Evolutionary conservation across 2,329 filamentous ascomycete genomes (phyloP).

Genomic region (Aspergillus neoniger): DNA sequence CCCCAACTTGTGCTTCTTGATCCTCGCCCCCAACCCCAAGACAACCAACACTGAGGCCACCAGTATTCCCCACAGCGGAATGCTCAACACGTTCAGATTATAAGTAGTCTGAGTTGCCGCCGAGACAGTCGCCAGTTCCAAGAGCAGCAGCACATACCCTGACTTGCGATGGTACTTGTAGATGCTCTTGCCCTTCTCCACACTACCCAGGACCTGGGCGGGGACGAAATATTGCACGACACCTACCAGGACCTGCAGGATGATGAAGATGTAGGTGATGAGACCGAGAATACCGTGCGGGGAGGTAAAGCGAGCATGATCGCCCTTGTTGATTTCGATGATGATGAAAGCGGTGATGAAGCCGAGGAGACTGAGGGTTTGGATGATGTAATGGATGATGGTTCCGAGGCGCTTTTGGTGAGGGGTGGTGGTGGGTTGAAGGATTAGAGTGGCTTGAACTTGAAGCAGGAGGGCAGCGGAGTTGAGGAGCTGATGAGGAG

Average conservation of each 20-base stretch:
- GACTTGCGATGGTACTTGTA: slow-evolving; percentile 86
- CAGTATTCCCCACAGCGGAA: slow-evolving; percentile 75
- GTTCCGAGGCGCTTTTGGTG: slow-evolving; percentile 69
- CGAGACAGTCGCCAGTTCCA: slow-evolving; percentile 72
- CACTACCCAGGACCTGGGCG: slow-evolving; percentile 68
- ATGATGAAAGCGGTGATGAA: slow-evolving; percentile 47
- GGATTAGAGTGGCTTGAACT: slow-evolving; percentile 75
- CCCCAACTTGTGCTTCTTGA: slow-evolving; percentile 81
- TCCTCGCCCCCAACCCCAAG: slow-evolving; percentile 71
- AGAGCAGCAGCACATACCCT: slow-evolving; percentile 71
- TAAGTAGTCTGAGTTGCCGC: slow-evolving; percentile 77
- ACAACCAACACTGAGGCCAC: slow-evolving; percentile 67
- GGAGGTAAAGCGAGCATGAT: slow-evolving; percentile 70
- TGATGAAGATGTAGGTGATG: slow-evolving; percentile 67
- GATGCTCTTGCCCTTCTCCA: slow-evolving; percentile 74
- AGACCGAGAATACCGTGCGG: slow-evolving; percentile 82
- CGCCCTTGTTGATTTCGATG: slow-evolving; percentile 73
- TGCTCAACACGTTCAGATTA: slow-evolving; percentile 66
- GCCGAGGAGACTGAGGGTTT: slow-evolving; percentile 56
- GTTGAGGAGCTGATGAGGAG: slow-evolving; percentile 51
- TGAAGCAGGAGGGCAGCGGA: slow-evolving; percentile 71
- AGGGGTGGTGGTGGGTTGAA: slow-evolving; percentile 82
- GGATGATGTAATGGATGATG: slow-evolving; percentile 66
- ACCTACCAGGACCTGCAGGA: slow-evolving; percentile 75
- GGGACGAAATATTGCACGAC: slow-evolving; percentile 81